phyloP scores from a whole-genome alignment of 106 monocot genomes.

The Dendrobium officinale region DNA sequence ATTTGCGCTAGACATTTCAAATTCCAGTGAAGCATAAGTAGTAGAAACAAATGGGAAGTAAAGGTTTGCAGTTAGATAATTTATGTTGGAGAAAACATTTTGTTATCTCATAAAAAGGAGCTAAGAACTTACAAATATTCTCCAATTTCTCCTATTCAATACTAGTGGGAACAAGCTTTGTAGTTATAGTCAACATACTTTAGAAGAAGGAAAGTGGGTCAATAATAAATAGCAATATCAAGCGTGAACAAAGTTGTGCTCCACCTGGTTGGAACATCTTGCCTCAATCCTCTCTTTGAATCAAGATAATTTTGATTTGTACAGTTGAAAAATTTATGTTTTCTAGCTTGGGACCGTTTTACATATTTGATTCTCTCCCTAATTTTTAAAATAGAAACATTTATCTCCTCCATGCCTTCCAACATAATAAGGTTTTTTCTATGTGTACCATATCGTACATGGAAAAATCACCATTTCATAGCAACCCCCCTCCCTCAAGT shows the following conservation, averaged over 20 bases:
- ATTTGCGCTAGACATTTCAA: too few relatives aligned
- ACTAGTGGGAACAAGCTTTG: neutral
- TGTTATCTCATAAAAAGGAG: neutral
- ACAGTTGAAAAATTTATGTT: slow-evolving; percentile 3
- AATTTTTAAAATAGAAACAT: neutral
- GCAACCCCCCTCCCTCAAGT: too few relatives aligned
- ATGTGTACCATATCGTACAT: slow-evolving; percentile 1
- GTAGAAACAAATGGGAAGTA: too few relatives aligned
- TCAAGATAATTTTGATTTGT: neutral
- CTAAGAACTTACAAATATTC: too few relatives aligned
- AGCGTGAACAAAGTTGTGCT: too few relatives aligned
- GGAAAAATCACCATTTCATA: too few relatives aligned
- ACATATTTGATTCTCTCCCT: slow-evolving; percentile 1
- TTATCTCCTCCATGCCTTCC: neutral
- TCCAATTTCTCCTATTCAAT: too few relatives aligned
- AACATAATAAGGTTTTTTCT: slow-evolving; percentile 1
- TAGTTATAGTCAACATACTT: neutral
- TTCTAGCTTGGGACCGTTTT: slow-evolving; percentile 9
- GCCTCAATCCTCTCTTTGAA: neutral
- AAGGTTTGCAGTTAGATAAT: too few relatives aligned
- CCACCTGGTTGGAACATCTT: neutral
- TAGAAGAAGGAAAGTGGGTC: too few relatives aligned
- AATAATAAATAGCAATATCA: too few relatives aligned
- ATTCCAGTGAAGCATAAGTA: too few relatives aligned
- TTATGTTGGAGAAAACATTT: too few relatives aligned